These are phyloP conservation scores for Penicillium flavigenum DNA, from an alignment of 495 filamentous ascomycete species.

Conservation along the genomic window DNA sequence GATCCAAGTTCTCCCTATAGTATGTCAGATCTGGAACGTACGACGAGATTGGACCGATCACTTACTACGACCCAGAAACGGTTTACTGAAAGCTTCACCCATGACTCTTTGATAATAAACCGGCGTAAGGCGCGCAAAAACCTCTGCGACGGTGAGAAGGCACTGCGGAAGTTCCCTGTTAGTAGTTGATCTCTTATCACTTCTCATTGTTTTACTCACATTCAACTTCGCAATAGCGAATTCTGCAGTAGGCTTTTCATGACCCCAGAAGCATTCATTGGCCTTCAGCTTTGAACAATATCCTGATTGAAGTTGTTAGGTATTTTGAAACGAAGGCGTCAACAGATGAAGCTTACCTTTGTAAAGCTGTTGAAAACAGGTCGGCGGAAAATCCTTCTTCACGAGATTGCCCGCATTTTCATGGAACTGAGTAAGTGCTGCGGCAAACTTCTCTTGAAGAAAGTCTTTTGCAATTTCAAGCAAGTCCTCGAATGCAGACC, in stretches of 20 bases:
- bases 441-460: constrained; percentile 5
- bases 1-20: constrained; percentile 23
- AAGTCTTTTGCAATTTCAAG: constrained; percentile 1
- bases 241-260: constrained; percentile 5
- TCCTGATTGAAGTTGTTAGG: neutral
- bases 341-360: constrained; percentile 1
- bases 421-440: constrained; percentile 3
- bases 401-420: neutral
- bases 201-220: neutral
- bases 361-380: neutral
- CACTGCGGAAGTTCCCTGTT: neutral
- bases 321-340: neutral
- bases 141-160: constrained; percentile 9
- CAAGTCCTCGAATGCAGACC: neutral
- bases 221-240: neutral
- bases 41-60: neutral
- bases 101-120: constrained; percentile 18
- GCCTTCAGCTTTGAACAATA: neutral
- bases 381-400: neutral
- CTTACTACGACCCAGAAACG: constrained; percentile 13
- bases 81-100: neutral
- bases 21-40: neutral
- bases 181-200: neutral
- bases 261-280: constrained; percentile 6
- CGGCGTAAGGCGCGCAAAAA: constrained; percentile 15